Conservation (phyloP, 2,329 filamentous ascomycete species). For the Fusarium begoniae region DNA sequence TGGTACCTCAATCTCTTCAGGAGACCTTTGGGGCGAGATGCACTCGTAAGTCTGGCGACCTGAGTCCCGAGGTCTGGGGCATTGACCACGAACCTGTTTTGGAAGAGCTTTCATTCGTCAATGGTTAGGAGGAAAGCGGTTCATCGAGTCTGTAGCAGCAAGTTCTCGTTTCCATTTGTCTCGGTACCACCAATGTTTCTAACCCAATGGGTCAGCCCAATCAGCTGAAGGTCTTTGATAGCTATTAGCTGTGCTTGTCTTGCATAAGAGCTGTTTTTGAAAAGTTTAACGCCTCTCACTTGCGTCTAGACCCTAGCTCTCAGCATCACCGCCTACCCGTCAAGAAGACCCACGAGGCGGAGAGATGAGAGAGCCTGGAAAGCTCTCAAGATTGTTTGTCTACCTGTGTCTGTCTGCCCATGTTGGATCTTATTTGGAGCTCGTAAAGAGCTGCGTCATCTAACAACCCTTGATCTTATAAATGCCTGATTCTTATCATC, state of each 20-base stretch:
- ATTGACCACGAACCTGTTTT: not conserved
- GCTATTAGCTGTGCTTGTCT: no score
- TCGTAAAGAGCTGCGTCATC: not conserved
- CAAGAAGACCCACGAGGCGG: fast-evolving
- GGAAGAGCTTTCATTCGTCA: not conserved
- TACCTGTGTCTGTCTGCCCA: fast-evolving
- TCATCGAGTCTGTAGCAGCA: no score
- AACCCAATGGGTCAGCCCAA: no score
- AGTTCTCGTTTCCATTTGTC: not conserved
- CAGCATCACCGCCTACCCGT: not conserved
- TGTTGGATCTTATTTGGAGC: fast-evolving
- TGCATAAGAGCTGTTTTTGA: not conserved
- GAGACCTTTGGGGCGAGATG: not conserved
- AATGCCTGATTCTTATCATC: not conserved
- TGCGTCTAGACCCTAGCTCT: not conserved
- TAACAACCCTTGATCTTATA: not conserved
- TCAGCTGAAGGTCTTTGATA: fast-evolving
- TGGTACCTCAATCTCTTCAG: not conserved
- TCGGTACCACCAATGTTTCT: not conserved
- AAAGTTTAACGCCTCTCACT: not conserved
- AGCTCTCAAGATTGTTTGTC: fast-evolving
- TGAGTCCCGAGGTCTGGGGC: not conserved
- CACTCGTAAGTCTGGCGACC: not conserved
- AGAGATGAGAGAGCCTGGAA: fast-evolving
- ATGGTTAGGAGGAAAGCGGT: not conserved